Evolutionary conservation across 1,284 basidiomycete genomes (phyloP).

Genomic region (Dichomitus squalens): DNA sequence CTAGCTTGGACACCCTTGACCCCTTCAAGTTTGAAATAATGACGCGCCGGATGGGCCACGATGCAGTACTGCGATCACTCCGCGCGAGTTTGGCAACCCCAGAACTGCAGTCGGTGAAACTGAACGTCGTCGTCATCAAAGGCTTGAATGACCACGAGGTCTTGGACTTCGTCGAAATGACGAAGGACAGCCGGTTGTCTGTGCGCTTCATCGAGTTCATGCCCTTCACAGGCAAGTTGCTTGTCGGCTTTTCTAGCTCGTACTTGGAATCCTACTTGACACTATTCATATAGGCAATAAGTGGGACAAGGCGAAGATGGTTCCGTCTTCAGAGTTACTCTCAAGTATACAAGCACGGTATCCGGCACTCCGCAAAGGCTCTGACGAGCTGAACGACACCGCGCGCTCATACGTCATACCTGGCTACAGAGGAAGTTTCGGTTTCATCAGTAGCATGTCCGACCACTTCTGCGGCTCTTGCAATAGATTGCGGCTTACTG

Average conservation of each 20-base stretch:
- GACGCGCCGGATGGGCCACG: constrained; percentile 76
- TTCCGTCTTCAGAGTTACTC: constrained; percentile 70
- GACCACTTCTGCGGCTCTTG: constrained; percentile 90
- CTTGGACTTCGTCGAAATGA: constrained; percentile 78
- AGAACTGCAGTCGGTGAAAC: constrained; percentile 64
- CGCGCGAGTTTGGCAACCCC: constrained; percentile 57
- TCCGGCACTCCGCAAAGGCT: constrained; percentile 52
- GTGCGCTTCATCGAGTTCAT: constrained; percentile 93
- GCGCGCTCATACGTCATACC: constrained; percentile 80
- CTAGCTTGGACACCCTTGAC: constrained; percentile 83
- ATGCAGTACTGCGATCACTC: constrained; percentile 73
- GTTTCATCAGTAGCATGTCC: constrained; percentile 92
- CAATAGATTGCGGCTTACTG: constrained; percentile 82
- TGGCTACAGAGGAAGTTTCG: constrained; percentile 73
- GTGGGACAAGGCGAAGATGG: constrained; percentile 84
- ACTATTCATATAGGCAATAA: constrained; percentile 63
- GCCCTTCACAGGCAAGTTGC: constrained; percentile 80
- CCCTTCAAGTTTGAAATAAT: constrained; percentile 88
- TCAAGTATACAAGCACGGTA: constrained; percentile 48
- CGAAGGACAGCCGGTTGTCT: constrained; percentile 62
- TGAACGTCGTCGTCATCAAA: constrained; percentile 84
- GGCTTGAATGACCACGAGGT: constrained; percentile 83
- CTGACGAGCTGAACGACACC: constrained; percentile 78
- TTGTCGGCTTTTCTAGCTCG: background rate
- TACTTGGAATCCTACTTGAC: constrained; percentile 1